phyloP scores from a whole-genome alignment of 257 asterid genomes.

The Lithospermum erythrorhizon region DNA sequence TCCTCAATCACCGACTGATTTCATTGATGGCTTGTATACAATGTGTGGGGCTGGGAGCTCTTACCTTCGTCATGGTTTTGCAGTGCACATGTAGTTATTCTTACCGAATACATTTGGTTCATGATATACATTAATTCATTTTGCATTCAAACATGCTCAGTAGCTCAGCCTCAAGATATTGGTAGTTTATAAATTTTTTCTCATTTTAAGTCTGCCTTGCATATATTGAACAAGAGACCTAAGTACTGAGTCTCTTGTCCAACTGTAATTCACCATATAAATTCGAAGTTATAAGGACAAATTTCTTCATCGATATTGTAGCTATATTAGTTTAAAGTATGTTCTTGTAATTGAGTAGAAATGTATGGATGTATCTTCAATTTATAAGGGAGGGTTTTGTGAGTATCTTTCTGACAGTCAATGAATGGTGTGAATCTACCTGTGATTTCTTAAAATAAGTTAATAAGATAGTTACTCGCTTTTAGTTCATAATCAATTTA shows the following conservation, averaged over 20 bases:
- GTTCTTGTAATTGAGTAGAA: background rate
- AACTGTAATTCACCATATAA: too few species aligned
- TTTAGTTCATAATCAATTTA: too few species aligned
- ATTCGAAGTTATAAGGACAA: background rate
- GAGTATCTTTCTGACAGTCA: conserved; percentile 88
- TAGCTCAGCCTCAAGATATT: background rate
- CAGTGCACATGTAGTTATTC: conserved; percentile 86
- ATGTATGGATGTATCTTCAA: background rate
- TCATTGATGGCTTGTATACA: conserved; percentile 73
- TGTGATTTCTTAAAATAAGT: background rate
- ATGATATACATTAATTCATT: too few species aligned
- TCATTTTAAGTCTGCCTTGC: too few species aligned
- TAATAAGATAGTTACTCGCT: background rate
- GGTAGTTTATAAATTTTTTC: background rate
- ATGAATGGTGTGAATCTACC: too few species aligned
- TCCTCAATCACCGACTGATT: conserved; percentile 63
- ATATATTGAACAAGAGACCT: too few species aligned
- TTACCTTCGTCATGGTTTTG: conserved; percentile 86
- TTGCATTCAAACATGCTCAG: too few species aligned
- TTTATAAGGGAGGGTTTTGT: conserved; percentile 12
- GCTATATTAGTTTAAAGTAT: background rate
- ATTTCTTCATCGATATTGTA: too few species aligned
- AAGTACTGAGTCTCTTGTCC: too few species aligned
- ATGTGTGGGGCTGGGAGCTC: conserved; percentile 98
- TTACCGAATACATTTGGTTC: too few species aligned